Evolutionary conservation across 2,329 filamentous ascomycete species (phyloP), one percentile per base, ranked within the genome.

Genomic region (Harringtonia aguacate): DNA sequence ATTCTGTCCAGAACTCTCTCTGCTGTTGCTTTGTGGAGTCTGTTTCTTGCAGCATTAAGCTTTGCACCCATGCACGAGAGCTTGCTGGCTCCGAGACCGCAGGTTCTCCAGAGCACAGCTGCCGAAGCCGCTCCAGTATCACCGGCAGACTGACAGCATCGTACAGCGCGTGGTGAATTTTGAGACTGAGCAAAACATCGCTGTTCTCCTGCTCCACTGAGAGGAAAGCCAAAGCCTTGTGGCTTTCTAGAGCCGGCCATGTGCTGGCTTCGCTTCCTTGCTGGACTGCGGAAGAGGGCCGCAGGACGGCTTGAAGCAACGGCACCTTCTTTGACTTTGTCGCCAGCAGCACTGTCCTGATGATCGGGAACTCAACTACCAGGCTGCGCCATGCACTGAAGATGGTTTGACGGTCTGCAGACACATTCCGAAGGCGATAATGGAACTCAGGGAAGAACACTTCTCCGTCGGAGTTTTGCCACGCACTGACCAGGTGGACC

Each of bases 161-260:
- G 56, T 95, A 97, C 0, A 95, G 68, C 0, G 85, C 84, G 58
- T 97, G 89, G 50, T 95, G 88, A 5, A 95, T 81, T 22, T 68
- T 68, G 6, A 87, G 66, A 3, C 72, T 62, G 4, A 79, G 22
- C 3, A 27, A 10, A 2, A 46, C 37, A 3, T 30, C 6, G 8
- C n/a, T n/a, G 1, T 14, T 14, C 2, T 40, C 21, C 12, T 18
- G n/a, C n/a, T 27, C 12, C 4, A 27, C 41, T 4, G 40, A 46
- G 2, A 52, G 27, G 7, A 40, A 28, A 3, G 36, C 50, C 24
- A 52, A 36, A 1, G 34, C 3, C 33, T n/a, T 39, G 28, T 43
- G 34, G 4, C 17, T 28, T 15, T 36, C 18, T 15, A 48, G n/a
- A 2, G 45, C 36, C 0, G 48, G 45, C 48, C 49, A 51, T 2